phyloP scores from a whole-genome alignment of 2,329 filamentous ascomycete species.

The Fusarium sp. region DNA sequence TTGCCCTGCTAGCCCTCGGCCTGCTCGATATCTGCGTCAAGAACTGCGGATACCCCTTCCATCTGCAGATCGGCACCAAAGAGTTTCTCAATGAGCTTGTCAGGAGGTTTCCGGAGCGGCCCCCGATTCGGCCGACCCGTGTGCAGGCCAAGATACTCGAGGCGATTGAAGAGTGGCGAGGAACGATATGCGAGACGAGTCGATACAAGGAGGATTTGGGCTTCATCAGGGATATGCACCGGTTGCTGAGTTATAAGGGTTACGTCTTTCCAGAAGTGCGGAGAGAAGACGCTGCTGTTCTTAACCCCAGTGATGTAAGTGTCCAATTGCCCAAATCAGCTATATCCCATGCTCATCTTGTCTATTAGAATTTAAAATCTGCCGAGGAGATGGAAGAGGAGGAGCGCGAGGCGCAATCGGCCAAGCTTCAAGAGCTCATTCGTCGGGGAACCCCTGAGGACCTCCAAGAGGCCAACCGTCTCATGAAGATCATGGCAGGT shows the following conservation, averaged over 20 bases:
- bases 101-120: constrained; percentile 91
- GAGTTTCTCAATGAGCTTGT: constrained; percentile 99
- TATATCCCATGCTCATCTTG: constrained; percentile 52
- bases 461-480: constrained; percentile 91
- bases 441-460: constrained; percentile 90
- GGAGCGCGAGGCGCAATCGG: constrained; percentile 90
- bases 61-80: constrained; percentile 97
- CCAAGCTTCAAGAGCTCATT: constrained; percentile 97
- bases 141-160: constrained; percentile 94
- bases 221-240: constrained; percentile 97
- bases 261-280: constrained; percentile 94
- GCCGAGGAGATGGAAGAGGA: constrained; percentile 99
- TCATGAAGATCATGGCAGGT: constrained; percentile 99
- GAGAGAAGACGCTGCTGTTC: constrained; percentile 90
- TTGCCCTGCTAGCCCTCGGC: constrained; percentile 86
- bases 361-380: constrained; percentile 82
- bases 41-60: constrained; percentile 99
- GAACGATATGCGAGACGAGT: constrained; percentile 97
- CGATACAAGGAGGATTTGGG: constrained; percentile 97
- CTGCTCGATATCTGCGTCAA: constrained; percentile 99
- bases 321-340: neutral
- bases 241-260: constrained; percentile 93
- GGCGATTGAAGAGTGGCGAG: constrained; percentile 96
- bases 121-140: constrained; percentile 81
- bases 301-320: constrained; percentile 95